phyloP scores from a whole-genome alignment of 306 rosid species.

The Potentilla sterilis region DNA sequence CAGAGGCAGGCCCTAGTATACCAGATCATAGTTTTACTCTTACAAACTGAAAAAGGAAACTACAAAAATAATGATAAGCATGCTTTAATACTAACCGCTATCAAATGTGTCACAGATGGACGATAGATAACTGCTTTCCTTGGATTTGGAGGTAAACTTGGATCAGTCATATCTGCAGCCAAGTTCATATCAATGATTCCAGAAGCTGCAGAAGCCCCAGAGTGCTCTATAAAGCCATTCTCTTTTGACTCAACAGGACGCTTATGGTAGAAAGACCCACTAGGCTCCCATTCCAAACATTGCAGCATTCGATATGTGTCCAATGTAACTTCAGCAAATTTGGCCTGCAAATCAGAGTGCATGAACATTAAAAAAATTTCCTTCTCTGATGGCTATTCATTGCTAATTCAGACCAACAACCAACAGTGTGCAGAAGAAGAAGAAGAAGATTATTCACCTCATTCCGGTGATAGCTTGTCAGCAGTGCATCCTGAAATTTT shows the following conservation, averaged over 20 bases:
- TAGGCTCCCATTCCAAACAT: slow-evolving; percentile 97
- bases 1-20: slow-evolving; percentile 5
- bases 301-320: slow-evolving; percentile 92
- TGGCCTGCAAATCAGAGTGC: slow-evolving; percentile 62
- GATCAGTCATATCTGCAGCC: slow-evolving; percentile 84
- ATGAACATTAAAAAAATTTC: slow-evolving; percentile 29
- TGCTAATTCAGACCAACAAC: slow-evolving; percentile 18
- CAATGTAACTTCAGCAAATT: slow-evolving; percentile 90
- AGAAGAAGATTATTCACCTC: slow-evolving; percentile 53
- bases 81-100: slow-evolving; percentile 67
- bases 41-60: neutral
- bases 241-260: slow-evolving; percentile 54
- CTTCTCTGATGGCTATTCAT: neutral
- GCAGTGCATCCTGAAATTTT: slow-evolving; percentile 78
- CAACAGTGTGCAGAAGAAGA: neutral
- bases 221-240: slow-evolving; percentile 71
- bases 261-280: slow-evolving; percentile 75
- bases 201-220: slow-evolving; percentile 85
- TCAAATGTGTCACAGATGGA: slow-evolving; percentile 85
- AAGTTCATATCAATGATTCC: slow-evolving; percentile 83
- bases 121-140: slow-evolving; percentile 88
- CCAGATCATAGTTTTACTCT: neutral
- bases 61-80: neutral
- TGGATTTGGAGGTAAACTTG: slow-evolving; percentile 78
- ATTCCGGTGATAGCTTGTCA: slow-evolving; percentile 86